Conservation (phyloP, 2,329 filamentous ascomycete genomes). For the Hypomyces rosellus region DNA sequence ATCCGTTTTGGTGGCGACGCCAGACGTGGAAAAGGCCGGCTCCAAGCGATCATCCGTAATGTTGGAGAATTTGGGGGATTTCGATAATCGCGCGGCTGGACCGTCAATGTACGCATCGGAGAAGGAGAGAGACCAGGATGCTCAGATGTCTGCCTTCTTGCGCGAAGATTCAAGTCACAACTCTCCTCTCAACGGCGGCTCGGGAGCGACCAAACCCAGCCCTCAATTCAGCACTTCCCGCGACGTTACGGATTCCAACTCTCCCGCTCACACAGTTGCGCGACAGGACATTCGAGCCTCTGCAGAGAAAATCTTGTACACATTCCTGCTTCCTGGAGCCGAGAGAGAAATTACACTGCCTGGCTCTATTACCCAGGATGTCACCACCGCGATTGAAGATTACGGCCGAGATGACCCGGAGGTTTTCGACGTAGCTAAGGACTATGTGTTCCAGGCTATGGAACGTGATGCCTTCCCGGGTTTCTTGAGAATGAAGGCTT, state of each 20-base stretch:
- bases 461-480: conserved; percentile 98
- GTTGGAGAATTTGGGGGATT: conserved; percentile 66
- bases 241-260: conserved; percentile 68
- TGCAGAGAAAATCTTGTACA: conserved; percentile 98
- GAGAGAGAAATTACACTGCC: conserved; percentile 95
- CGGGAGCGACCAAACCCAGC: conserved; percentile 39
- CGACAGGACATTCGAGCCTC: conserved; percentile 86
- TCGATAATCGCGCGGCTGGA: conserved; percentile 52
- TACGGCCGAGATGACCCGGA: conserved; percentile 91
- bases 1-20: conserved; percentile 87
- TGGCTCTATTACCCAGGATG: conserved; percentile 75
- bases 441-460: conserved; percentile 99
- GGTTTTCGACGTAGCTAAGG: conserved; percentile 94
- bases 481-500: conserved; percentile 87
- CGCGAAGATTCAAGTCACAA: conserved; percentile 58
- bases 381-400: conserved; percentile 83
- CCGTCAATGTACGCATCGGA: conserved; percentile 59
- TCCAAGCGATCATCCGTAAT: conserved; percentile 82
- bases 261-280: conserved; percentile 76
- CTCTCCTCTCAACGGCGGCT: conserved; percentile 45
- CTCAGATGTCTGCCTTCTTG: conserved; percentile 85
- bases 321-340: conserved; percentile 87
- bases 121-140: conserved; percentile 74
- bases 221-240: conserved; percentile 54
- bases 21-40: conserved; percentile 73